A percentile compares a stretch with the other conserved stretches of the same genome.
These are phyloP conservation scores for Ascomycota sp. DNA, from an alignment of 2,329 filamentous ascomycete genomes.

Conservation along the genomic window DNA sequence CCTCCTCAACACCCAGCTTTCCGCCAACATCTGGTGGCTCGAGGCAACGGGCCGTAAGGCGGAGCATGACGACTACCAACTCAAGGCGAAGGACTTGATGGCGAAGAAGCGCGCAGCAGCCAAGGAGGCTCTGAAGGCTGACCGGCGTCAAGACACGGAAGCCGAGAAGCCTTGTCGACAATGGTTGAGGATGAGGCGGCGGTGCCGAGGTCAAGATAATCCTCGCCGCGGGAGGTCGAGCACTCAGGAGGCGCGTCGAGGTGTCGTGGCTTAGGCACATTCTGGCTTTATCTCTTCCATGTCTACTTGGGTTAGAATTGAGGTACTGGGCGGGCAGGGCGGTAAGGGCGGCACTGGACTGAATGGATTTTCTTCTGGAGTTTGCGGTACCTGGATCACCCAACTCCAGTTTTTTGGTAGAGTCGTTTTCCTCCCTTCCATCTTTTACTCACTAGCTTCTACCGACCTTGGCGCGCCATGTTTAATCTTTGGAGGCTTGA, in stretches of 20 bases:
- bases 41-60: constrained; percentile 27
- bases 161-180: too few species aligned
- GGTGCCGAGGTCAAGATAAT: constrained; percentile 4
- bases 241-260: constrained; percentile 1
- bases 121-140: constrained; percentile 8
- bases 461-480: too few species aligned
- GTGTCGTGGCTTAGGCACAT: background rate
- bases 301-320: too few species aligned
- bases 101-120: constrained; percentile 15
- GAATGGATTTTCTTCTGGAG: constrained; percentile 1
- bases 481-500: too few species aligned
- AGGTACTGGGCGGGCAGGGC: too few species aligned
- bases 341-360: too few species aligned
- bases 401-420: background rate
- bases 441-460: background rate
- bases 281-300: too few species aligned
- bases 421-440: background rate
- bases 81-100: constrained; percentile 24
- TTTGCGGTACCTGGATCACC: constrained; percentile 1
- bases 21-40: constrained; percentile 36
- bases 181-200: constrained; percentile 8
- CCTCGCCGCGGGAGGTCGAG: background rate
- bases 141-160: constrained; percentile 7
- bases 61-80: constrained; percentile 24
- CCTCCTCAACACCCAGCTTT: constrained; percentile 31